Evolutionary conservation across 2,329 filamentous ascomycete genomes (phyloP).

Genomic region (Fusarium transvaalense): DNA sequence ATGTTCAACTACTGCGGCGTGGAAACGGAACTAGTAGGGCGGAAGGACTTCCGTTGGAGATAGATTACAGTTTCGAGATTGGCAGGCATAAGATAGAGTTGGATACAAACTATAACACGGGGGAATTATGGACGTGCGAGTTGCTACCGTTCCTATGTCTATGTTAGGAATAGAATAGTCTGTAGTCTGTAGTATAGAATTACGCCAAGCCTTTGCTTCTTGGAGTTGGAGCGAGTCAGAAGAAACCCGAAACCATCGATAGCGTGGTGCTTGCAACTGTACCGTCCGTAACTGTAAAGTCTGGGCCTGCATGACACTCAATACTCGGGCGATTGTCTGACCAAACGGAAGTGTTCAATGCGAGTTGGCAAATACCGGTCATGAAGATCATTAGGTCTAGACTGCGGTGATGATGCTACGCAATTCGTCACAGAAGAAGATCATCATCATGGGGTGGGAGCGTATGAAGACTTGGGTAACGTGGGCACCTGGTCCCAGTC

Average conservation of each 20-base stretch:
- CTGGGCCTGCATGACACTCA: slow-evolving; percentile 33
- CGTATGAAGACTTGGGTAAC: slow-evolving; percentile 10
- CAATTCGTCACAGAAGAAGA: slow-evolving; percentile 23
- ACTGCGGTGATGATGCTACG: slow-evolving; percentile 23
- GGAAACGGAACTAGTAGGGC: slow-evolving; percentile 7
- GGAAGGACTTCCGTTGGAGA: slow-evolving; percentile 17
- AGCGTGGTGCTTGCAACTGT: slow-evolving; percentile 15
- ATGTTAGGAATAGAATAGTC: slow-evolving; percentile 9
- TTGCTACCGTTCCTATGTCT: slow-evolving; percentile 9
- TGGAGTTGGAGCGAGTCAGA: slow-evolving; percentile 36
- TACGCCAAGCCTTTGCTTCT: slow-evolving; percentile 20
- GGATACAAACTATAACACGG: slow-evolving; percentile 22
- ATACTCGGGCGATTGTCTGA: slow-evolving; percentile 29
- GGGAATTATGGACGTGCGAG: slow-evolving; percentile 18
- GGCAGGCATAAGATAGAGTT: slow-evolving; percentile 13
- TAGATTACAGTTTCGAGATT: slow-evolving; percentile 19
- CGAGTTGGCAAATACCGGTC: slow-evolving; percentile 21
- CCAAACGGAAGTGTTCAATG: slow-evolving; percentile 19
- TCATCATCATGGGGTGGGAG: slow-evolving; percentile 17
- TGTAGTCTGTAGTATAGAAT: slow-evolving; percentile 14
- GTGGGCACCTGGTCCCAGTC: slow-evolving; percentile 16
- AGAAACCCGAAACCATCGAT: slow-evolving; percentile 3
- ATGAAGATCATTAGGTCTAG: slow-evolving; percentile 42
- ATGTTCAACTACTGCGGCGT: background rate
- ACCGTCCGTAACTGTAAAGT: background rate